These are phyloP conservation scores for Trichoderma polysporum DNA, from an alignment of 2,329 filamentous ascomycete species.

Conservation along the genomic window DNA sequence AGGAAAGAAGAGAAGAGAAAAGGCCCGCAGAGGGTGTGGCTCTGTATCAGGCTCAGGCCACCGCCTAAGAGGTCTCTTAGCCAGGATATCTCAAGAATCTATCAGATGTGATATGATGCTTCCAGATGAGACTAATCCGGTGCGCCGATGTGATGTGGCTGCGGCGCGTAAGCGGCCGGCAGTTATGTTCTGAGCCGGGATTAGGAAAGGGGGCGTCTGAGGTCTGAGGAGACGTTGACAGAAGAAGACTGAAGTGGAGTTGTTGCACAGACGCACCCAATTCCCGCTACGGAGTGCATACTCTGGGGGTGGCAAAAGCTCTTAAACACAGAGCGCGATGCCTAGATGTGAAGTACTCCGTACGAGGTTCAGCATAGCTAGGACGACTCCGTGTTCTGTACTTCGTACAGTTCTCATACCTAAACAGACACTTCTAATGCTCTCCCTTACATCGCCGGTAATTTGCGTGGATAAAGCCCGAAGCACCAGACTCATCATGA, in stretches of 20 bases:
- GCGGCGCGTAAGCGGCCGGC: conserved; percentile 20
- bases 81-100: conserved; percentile 17
- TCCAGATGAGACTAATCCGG: conserved; percentile 19
- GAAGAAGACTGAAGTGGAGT: neutral
- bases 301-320: neutral
- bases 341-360: neutral
- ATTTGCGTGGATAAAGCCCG: neutral
- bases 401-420: neutral
- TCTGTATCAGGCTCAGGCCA: conserved; percentile 12
- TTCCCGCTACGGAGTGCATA: neutral
- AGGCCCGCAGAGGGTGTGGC: conserved; percentile 2
- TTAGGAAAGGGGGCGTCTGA: conserved; percentile 12
- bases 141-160: conserved; percentile 20
- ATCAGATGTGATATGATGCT: conserved; percentile 19
- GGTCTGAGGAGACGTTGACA: conserved; percentile 9
- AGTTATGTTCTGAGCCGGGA: conserved; percentile 5
- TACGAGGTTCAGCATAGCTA: neutral
- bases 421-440: neutral
- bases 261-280: neutral
- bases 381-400: neutral
- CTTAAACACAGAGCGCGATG: neutral
- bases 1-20: neutral
- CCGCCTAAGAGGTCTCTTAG: neutral
- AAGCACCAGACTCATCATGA: neutral
- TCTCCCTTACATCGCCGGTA: neutral